phyloP scores from a whole-genome alignment of 2,329 filamentous ascomycete genomes.

The Cadophora gregata region DNA sequence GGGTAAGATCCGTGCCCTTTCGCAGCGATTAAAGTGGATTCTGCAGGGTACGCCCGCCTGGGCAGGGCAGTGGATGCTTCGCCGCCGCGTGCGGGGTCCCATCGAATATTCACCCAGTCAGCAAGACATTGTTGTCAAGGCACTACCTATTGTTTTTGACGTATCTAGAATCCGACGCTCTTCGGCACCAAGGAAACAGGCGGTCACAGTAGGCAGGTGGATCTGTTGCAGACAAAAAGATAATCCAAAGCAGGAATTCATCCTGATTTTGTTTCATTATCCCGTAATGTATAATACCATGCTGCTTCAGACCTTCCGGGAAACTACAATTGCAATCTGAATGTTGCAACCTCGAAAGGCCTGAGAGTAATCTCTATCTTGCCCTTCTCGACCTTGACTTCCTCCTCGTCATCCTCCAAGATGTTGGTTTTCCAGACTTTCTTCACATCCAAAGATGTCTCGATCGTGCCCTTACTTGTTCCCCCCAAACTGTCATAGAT shows the following conservation, averaged over 20 bases:
- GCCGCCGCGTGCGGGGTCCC: too few relatives aligned
- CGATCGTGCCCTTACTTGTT: slow-evolving; percentile 72
- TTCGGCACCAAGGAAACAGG: background rate
- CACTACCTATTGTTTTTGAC: too few relatives aligned
- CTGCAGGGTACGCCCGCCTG: background rate
- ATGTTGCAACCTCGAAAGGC: slow-evolving; percentile 87
- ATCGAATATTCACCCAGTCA: too few relatives aligned
- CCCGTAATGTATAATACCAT: background rate
- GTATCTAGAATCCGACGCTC: background rate
- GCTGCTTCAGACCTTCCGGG: background rate
- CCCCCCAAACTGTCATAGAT: slow-evolving; percentile 92
- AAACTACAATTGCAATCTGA: slow-evolving; percentile 62
- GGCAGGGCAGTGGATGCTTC: too few relatives aligned
- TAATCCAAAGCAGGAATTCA: background rate
- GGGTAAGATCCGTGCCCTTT: background rate
- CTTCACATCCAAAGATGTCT: slow-evolving; percentile 71
- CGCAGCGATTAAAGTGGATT: background rate
- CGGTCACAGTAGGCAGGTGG: background rate
- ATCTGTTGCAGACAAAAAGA: background rate
- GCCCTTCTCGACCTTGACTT: slow-evolving; percentile 55
- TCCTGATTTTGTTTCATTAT: slow-evolving; percentile 6
- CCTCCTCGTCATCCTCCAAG: slow-evolving; percentile 84
- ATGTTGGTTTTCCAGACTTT: slow-evolving; percentile 84
- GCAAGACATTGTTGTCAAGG: too few relatives aligned
- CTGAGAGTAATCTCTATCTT: slow-evolving; percentile 69